phyloP scores from a whole-genome alignment of 495 filamentous ascomycete genomes.

The Delitschia confertaspora region DNA sequence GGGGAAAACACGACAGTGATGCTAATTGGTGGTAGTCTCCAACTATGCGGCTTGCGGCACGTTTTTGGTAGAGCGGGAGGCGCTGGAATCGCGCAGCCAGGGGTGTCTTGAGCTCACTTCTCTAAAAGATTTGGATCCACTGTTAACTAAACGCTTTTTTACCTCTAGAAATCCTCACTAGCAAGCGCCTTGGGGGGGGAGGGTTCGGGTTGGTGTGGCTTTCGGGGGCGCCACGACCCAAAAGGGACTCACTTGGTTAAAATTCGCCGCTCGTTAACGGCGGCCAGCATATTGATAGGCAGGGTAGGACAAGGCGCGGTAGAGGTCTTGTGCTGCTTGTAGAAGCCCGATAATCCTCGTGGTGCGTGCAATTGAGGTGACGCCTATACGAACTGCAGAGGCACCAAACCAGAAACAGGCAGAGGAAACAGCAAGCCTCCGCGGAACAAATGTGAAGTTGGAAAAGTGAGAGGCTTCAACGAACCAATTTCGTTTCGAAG shows the following conservation, averaged over 20 bases:
- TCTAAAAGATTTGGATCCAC: background rate
- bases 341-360: constrained; percentile 22
- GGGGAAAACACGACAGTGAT: too few species aligned
- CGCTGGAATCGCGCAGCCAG: too few species aligned
- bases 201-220: constrained; percentile 20
- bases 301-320: constrained; percentile 12
- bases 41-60: too few species aligned
- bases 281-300: constrained; percentile 8
- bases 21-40: too few species aligned
- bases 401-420: constrained; percentile 3
- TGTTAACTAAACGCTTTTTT: constrained; percentile 1
- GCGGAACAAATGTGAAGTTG: constrained; percentile 17
- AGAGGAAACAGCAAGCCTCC: constrained; percentile 6
- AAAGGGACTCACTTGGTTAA: constrained; percentile 11
- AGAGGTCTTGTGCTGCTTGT: constrained; percentile 5
- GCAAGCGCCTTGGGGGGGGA: too few species aligned
- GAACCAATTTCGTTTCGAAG: constrained; percentile 1
- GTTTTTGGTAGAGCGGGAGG: too few species aligned
- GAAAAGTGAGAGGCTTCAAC: constrained; percentile 1
- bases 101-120: too few species aligned
- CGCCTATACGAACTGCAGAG: background rate
- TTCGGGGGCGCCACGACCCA: too few species aligned
- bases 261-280: constrained; percentile 16
- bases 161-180: background rate
- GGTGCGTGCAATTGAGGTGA: constrained; percentile 15